phyloP scores from a whole-genome alignment of 2,329 filamentous ascomycete species.

The Fusarium falciforme region DNA sequence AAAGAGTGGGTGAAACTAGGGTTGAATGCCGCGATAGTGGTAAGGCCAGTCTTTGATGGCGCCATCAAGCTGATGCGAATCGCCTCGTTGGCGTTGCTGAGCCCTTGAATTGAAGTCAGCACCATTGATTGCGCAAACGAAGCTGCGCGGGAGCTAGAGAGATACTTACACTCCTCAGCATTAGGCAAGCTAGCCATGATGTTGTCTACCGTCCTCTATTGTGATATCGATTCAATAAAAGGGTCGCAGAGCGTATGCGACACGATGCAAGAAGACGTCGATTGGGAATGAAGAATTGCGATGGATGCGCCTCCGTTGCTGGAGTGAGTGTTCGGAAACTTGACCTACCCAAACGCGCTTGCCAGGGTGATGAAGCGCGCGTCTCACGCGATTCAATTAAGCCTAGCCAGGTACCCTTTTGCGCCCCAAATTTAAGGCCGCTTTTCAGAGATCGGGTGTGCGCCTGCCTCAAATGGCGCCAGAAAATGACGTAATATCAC shows the following conservation, averaged over 20 bases:
- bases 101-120: slow-evolving; percentile 59
- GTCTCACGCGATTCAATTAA: slow-evolving; percentile 38
- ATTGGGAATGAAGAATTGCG: slow-evolving; percentile 1
- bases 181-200: slow-evolving; percentile 47
- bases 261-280: neutral
- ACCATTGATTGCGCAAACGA: neutral
- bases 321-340: neutral
- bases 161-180: slow-evolving; percentile 49
- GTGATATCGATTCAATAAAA: neutral
- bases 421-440: slow-evolving; percentile 35
- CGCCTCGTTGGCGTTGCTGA: slow-evolving; percentile 70
- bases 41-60: slow-evolving; percentile 60
- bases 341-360: slow-evolving; percentile 19
- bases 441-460: neutral
- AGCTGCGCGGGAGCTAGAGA: neutral
- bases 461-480: neutral
- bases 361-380: neutral
- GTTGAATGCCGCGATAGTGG: slow-evolving; percentile 76
- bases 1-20: slow-evolving; percentile 92
- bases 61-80: slow-evolving; percentile 70
- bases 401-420: neutral
- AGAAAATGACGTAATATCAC: slow-evolving; percentile 39
- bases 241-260: slow-evolving; percentile 1
- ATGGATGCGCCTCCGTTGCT: slow-evolving; percentile 16
- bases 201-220: neutral